A percentile compares a stretch with the other conserved stretches of the same genome.
phyloP scores from a whole-genome alignment of 352 stramenopile species.

The Globisporangium paddicum region DNA sequence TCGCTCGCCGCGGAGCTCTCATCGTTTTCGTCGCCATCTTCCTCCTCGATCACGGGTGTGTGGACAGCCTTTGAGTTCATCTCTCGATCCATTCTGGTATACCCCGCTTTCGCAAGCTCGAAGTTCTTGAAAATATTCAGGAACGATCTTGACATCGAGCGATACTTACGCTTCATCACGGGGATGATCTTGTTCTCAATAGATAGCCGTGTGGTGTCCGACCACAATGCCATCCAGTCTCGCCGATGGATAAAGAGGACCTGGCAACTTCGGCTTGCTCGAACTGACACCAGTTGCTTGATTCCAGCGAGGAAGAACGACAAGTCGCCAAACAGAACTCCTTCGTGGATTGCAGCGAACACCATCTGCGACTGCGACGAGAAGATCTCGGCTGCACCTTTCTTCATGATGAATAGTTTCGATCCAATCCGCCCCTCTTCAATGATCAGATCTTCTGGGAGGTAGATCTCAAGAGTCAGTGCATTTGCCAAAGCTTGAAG shows the following conservation, averaged over 20 bases:
- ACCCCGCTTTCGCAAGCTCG: slow-evolving; percentile 8
- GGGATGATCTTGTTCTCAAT: slow-evolving; percentile 21
- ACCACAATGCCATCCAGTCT: slow-evolving; percentile 17
- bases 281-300: slow-evolving; percentile 14
- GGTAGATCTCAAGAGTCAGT: slow-evolving; percentile 19
- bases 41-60: not conserved
- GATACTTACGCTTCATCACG: slow-evolving; percentile 18
- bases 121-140: slow-evolving; percentile 30
- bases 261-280: slow-evolving; percentile 17
- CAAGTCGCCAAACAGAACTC: slow-evolving; percentile 20
- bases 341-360: slow-evolving; percentile 16
- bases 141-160: slow-evolving; percentile 10
- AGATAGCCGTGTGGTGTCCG: slow-evolving; percentile 7
- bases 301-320: slow-evolving; percentile 19
- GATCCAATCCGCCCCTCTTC: slow-evolving; percentile 16
- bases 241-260: slow-evolving; percentile 13
- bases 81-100: not conserved
- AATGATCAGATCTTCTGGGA: slow-evolving; percentile 20
- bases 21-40: not conserved
- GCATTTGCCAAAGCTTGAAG: slow-evolving; percentile 15
- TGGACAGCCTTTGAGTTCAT: not conserved
- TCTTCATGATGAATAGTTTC: slow-evolving; percentile 19
- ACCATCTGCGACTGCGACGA: slow-evolving; percentile 13
- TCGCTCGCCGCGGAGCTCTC: not conserved
- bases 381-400: slow-evolving; percentile 16